phyloP scores from a whole-genome alignment of 2,329 filamentous ascomycete genomes.

The Aureobasidium sp. region DNA sequence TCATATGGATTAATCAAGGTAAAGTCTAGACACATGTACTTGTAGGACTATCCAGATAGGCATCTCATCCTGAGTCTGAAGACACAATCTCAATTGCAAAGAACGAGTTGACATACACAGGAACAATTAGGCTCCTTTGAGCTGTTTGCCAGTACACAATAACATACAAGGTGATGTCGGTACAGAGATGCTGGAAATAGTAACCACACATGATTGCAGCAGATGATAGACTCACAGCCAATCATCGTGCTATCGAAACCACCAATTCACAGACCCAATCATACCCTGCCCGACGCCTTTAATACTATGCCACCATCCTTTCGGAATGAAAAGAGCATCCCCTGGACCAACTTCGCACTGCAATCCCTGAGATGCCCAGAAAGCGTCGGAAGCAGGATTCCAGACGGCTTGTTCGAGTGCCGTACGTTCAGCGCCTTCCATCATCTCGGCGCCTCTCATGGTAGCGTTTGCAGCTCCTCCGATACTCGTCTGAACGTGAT shows the following conservation, averaged over 20 bases:
- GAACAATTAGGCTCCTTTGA: background rate
- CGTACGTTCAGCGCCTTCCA: constrained; percentile 67
- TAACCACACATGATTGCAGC: no score
- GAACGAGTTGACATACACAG: no score
- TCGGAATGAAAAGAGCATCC: constrained; percentile 71
- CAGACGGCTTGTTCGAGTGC: constrained; percentile 65
- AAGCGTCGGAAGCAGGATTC: constrained; percentile 34
- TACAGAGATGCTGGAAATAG: background rate
- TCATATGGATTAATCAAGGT: background rate
- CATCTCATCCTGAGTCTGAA: no score
- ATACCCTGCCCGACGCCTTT: constrained; percentile 54
- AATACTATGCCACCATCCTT: constrained; percentile 83
- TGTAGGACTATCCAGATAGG: background rate
- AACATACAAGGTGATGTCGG: background rate
- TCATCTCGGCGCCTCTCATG: constrained; percentile 81
- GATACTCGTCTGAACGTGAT: constrained; percentile 36
- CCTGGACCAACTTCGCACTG: constrained; percentile 56
- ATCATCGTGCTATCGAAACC: constrained; percentile 53
- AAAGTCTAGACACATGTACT: background rate
- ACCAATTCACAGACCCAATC: constrained; percentile 69
- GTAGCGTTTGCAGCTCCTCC: constrained; percentile 36
- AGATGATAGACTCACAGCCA: background rate
- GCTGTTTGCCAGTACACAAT: background rate
- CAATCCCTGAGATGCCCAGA: constrained; percentile 27
- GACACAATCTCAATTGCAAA: no score